A percentile compares a stretch with the other conserved stretches of the same genome.
Evolutionary conservation across 257 asterid genomes (phyloP).

Genomic region (Solanum verrucosum): DNA sequence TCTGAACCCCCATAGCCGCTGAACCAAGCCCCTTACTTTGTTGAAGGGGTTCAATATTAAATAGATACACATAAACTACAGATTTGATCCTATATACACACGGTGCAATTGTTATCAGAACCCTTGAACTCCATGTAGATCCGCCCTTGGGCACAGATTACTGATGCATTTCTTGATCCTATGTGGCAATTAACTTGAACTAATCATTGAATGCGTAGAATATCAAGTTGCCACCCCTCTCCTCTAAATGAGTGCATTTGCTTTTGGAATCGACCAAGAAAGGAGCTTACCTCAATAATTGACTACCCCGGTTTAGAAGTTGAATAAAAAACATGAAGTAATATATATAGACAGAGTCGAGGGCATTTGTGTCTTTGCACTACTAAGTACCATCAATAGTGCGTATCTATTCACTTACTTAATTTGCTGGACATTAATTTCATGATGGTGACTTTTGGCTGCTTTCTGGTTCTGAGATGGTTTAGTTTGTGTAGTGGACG

Average conservation of each 20-base stretch:
- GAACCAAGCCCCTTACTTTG: background rate
- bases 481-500: constrained; percentile 39
- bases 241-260: background rate
- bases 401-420: background rate
- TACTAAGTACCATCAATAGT: background rate
- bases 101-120: background rate
- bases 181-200: background rate
- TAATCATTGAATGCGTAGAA: background rate
- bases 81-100: background rate
- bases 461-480: background rate
- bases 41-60: background rate
- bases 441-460: background rate
- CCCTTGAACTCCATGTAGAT: background rate
- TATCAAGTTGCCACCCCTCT: background rate
- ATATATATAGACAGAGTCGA: background rate
- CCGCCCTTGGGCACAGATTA: background rate
- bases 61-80: too few relatives aligned
- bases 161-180: background rate
- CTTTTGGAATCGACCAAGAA: background rate
- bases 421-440: background rate
- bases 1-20: background rate
- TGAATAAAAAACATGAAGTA: background rate
- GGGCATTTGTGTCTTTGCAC: background rate
- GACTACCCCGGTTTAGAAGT: background rate
- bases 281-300: background rate